Percentiles rank a stretch among this genome's conserved stretches.
Evolutionary conservation across 129 eudicot species (phyloP).

Genomic region (Scalesia atractyloides): DNA sequence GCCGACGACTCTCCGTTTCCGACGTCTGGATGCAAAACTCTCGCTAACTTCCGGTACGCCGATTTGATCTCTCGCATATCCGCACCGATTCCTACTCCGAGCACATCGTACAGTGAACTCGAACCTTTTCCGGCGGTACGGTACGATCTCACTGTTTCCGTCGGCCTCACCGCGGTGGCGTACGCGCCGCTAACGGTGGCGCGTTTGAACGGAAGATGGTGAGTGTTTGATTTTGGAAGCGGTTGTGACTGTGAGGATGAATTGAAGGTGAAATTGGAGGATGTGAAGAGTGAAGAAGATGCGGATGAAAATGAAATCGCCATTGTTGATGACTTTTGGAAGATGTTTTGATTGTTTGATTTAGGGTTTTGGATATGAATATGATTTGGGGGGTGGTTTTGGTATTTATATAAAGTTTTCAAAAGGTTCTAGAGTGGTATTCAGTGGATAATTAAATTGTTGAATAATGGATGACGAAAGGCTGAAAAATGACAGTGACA

Average conservation of each 20-base stretch:
- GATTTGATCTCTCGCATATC: constrained; percentile 62
- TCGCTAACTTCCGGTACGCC: constrained; percentile 68
- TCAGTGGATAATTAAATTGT: no score
- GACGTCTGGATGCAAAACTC: constrained; percentile 70
- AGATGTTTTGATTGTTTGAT: no score
- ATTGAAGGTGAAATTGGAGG: constrained; percentile 23
- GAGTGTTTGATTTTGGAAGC: background rate
- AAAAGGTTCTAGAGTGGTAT: no score
- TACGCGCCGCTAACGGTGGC: constrained; percentile 35
- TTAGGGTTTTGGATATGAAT: background rate
- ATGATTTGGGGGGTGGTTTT: no score
- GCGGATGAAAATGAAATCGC: constrained; percentile 10
- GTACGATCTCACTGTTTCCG: constrained; percentile 7
- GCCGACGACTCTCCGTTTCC: constrained; percentile 36
- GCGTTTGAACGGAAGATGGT: background rate
- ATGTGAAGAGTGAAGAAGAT: constrained; percentile 14
- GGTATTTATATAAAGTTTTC: no score
- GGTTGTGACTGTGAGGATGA: constrained; percentile 1
- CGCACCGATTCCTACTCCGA: constrained; percentile 62
- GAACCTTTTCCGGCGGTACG: background rate
- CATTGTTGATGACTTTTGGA: no score
- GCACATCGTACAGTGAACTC: constrained; percentile 58
- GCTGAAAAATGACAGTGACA: no score
- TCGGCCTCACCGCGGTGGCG: constrained; percentile 34
- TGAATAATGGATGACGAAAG: no score